Conservation (phyloP, 345 rosid genomes). For the Iberis pinnata region DNA sequence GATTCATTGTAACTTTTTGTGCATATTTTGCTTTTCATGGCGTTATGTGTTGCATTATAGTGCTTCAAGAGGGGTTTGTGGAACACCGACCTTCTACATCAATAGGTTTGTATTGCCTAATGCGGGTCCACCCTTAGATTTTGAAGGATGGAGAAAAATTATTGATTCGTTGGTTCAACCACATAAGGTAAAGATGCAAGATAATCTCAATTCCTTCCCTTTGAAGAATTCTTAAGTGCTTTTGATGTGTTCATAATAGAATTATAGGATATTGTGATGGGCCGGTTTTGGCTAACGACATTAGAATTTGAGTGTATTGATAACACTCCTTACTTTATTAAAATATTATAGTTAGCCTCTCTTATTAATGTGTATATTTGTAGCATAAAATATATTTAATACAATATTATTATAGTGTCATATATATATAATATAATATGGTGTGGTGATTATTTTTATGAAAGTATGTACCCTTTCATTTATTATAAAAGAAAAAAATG, state of each 20-base stretch:
- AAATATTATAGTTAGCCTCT: too few relatives aligned
- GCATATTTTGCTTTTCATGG: constrained; percentile 1
- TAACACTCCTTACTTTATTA: too few relatives aligned
- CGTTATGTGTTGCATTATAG: constrained; percentile 40
- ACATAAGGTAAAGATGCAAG: constrained; percentile 4
- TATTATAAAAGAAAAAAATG: too few relatives aligned
- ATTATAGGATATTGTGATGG: too few relatives aligned
- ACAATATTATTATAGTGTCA: too few relatives aligned
- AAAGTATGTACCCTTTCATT: too few relatives aligned
- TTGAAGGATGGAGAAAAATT: constrained; percentile 37
- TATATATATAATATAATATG: too few relatives aligned
- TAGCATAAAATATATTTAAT: too few relatives aligned
- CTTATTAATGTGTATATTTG: constrained; percentile 3
- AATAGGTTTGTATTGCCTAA: constrained; percentile 39
- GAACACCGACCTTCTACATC: constrained; percentile 40
- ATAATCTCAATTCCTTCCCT: constrained; percentile 4
- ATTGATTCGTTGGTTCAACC: constrained; percentile 36
- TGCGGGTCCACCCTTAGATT: constrained; percentile 35
- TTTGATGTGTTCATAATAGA: too few relatives aligned
- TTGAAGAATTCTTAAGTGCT: not conserved
- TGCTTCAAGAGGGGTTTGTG: constrained; percentile 42
- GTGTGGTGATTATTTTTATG: too few relatives aligned
- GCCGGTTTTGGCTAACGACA: too few relatives aligned
- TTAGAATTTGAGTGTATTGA: too few relatives aligned
- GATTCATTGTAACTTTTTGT: not conserved